Evolutionary conservation across 2,329 filamentous ascomycete species (phyloP), one percentile per base, ranked within the genome.

Genomic region (Stenocarpella maydis): DNA sequence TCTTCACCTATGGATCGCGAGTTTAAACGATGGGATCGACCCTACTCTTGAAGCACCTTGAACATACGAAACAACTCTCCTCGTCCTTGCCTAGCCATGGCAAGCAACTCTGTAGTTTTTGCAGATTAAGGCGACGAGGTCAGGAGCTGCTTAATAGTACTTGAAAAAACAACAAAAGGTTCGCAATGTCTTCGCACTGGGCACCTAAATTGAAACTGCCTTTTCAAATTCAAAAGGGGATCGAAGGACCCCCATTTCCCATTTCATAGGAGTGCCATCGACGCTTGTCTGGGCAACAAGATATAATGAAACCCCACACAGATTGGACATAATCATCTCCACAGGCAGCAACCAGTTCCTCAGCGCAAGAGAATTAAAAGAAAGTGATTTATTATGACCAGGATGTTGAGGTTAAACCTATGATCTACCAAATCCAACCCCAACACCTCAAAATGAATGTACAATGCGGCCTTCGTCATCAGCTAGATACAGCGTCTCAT

Each of bases 341-440:
- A 21, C 24, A 6, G 12, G 8, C 53, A 41, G 15, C 53, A n/a
- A n/a, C n/a, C n/a, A 41, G 12, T 19, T 26, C 4, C 7, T 26
- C 5, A 7, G 7, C 17, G 34, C 1, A 17, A 8, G 15, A n/a
- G 7, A 9, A 8, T n/a, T 41, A 28, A 47, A 58, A 47, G 41
- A 34, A 21, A 61, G 41, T 47, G 19, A 45, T 47, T 61, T 34
- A 47, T 47, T 60, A 60, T 43, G 14, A 61, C 34, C 26, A 21
- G 10, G 41, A 47, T 28, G 37, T 61, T 47, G 58, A 37, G 58
- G 47, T 24, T 47, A 61, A 61, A 61, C 19, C 58, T 49, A 61
- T 61, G 58, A 61, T 61, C 58, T 61, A 61, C 58, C 41, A 61
- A 61, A 61, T 61, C 24, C 26, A 61, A 61, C 47, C 58, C 41